These are phyloP conservation scores for Udeniomyces megalosporus DNA, from an alignment of 768 basidiomycete genomes.

Conservation along the genomic window DNA sequence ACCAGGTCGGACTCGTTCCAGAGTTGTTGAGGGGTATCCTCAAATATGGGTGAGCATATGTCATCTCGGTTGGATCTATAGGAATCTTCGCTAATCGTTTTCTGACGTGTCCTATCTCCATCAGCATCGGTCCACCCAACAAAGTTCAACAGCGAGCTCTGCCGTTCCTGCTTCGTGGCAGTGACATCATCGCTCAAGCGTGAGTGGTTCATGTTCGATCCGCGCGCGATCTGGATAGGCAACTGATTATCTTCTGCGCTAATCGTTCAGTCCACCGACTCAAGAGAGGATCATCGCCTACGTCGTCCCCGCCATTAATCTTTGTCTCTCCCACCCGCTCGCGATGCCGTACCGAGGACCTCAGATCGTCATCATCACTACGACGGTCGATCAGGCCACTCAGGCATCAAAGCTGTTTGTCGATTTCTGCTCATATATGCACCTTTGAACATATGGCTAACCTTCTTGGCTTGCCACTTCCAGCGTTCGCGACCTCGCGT, in stretches of 20 bases:
- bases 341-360: slow-evolving; percentile 54
- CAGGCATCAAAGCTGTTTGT: slow-evolving; percentile 44
- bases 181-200: slow-evolving; percentile 96
- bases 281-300: slow-evolving; percentile 97
- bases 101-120: background rate
- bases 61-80: background rate
- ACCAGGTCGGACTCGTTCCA: slow-evolving; percentile 67
- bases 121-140: slow-evolving; percentile 74
- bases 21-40: slow-evolving; percentile 74
- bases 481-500: slow-evolving; percentile 62
- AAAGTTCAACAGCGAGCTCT: slow-evolving; percentile 96
- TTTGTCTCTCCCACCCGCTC: slow-evolving; percentile 35
- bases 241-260: too few relatives aligned
- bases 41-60: slow-evolving; percentile 68
- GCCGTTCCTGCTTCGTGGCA: slow-evolving; percentile 80
- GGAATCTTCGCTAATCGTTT: background rate
- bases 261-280: slow-evolving; percentile 49
- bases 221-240: too few relatives aligned
- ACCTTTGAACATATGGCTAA: background rate
- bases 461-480: background rate
- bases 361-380: slow-evolving; percentile 82
- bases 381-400: slow-evolving; percentile 95
- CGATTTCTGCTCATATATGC: background rate
- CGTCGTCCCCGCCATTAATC: slow-evolving; percentile 28
- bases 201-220: too few relatives aligned